phyloP scores from a whole-genome alignment of 768 basidiomycete genomes.

The Vararia minispora region DNA sequence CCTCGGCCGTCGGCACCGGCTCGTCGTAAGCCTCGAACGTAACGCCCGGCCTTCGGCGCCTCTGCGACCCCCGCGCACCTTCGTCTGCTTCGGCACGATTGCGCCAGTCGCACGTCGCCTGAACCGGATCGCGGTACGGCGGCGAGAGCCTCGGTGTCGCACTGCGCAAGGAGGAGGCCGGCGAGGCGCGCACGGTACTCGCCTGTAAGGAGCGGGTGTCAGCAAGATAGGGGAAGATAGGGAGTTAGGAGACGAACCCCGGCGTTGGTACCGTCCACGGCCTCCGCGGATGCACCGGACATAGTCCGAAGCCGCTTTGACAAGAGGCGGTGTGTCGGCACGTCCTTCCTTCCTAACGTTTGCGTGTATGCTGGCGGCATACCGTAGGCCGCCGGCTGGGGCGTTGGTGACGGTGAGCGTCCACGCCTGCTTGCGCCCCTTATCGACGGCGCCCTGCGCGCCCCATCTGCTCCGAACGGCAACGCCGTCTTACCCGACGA shows the following conservation, averaged over 20 bases:
- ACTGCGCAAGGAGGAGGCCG: slow-evolving; percentile 59
- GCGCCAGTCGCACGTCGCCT: slow-evolving; percentile 63
- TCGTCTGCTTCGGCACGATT: slow-evolving; percentile 47
- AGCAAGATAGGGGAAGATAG: slow-evolving; percentile 3
- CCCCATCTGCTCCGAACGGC: too few species aligned
- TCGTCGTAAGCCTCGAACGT: slow-evolving; percentile 23
- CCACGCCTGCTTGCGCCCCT: too few species aligned
- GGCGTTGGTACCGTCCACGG: slow-evolving; percentile 52
- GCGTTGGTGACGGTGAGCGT: too few species aligned
- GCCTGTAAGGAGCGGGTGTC: slow-evolving; percentile 26
- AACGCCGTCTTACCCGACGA: too few species aligned
- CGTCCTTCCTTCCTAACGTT: too few species aligned
- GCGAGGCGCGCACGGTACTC: slow-evolving; percentile 67
- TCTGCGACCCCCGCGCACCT: slow-evolving; percentile 22
- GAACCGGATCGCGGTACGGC: slow-evolving; percentile 48
- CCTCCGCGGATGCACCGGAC: slow-evolving; percentile 68
- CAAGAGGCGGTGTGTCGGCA: slow-evolving; percentile 55
- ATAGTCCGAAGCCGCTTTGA: slow-evolving; percentile 53
- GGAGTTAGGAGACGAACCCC: slow-evolving; percentile 39
- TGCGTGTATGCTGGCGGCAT: too few species aligned
- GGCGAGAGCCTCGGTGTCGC: slow-evolving; percentile 46
- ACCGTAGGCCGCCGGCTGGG: too few species aligned
- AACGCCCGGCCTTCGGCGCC: slow-evolving; percentile 23
- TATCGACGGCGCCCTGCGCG: too few species aligned
- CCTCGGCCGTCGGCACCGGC: too few species aligned